Conservation (phyloP, 1,284 basidiomycete species). For the Agroathelia rolfsii region DNA sequence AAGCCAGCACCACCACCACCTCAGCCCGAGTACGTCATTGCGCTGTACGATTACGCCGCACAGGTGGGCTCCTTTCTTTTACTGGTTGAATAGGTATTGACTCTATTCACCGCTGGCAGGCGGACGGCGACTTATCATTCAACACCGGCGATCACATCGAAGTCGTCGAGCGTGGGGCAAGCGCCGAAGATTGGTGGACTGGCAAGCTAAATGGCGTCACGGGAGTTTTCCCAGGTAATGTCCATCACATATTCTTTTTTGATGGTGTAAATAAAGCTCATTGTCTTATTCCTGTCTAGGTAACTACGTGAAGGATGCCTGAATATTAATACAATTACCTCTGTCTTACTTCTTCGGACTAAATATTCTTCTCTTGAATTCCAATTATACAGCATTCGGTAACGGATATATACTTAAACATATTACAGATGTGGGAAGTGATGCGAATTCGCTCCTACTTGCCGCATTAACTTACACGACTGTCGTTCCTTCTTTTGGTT, state of each 20-base stretch:
- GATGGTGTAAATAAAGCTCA: background rate
- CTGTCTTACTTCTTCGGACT: too few relatives aligned
- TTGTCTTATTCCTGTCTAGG: constrained; percentile 11
- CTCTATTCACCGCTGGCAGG: constrained; percentile 32
- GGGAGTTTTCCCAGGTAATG: constrained; percentile 88
- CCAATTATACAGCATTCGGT: too few relatives aligned
- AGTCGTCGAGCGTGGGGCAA: constrained; percentile 78
- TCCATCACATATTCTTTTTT: constrained; percentile 1
- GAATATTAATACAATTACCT: too few relatives aligned
- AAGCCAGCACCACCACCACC: constrained; percentile 67
- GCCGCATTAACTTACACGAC: too few relatives aligned
- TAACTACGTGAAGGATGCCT: constrained; percentile 30
- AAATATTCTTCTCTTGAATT: too few relatives aligned
- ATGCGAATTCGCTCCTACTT: too few relatives aligned
- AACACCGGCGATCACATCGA: constrained; percentile 90
- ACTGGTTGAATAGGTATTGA: constrained; percentile 5
- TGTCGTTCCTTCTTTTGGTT: too few relatives aligned
- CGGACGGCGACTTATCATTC: constrained; percentile 91
- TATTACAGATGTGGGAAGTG: too few relatives aligned
- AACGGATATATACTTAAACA: too few relatives aligned
- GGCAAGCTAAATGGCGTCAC: constrained; percentile 76
- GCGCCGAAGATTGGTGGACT: constrained; percentile 97
- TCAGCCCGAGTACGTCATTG: constrained; percentile 72
- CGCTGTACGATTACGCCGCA: constrained; percentile 91
- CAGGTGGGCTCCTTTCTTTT: constrained; percentile 44